These are phyloP conservation scores for Dactylonectria macrodidyma DNA, from an alignment of 2,329 filamentous ascomycete species.

Conservation along the genomic window DNA sequence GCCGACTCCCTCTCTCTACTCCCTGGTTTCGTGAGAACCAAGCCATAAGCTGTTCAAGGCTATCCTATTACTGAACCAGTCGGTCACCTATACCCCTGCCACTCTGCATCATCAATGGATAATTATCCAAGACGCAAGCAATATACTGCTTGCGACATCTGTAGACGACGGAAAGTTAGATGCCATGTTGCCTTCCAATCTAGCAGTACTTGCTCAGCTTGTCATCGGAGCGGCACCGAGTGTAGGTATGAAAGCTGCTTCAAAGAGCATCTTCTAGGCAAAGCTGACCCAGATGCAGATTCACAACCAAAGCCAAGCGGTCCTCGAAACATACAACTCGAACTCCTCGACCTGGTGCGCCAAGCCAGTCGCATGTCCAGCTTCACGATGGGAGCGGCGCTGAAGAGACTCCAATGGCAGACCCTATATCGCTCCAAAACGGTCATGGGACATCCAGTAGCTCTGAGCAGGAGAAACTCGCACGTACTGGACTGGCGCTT, in stretches of 20 bases:
- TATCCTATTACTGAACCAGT: too few species aligned
- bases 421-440: neutral
- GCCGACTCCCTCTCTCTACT: too few species aligned
- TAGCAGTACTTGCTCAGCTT: neutral
- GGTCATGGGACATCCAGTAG: neutral
- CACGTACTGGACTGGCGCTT: conserved; percentile 36
- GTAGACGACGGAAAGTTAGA: conserved; percentile 10
- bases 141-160: conserved; percentile 15
- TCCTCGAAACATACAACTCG: neutral
- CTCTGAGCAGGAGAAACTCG: conserved; percentile 41
- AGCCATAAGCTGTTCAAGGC: too few species aligned
- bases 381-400: neutral
- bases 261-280: neutral
- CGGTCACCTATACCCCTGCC: too few species aligned
- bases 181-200: conserved; percentile 15
- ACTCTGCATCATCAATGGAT: neutral
- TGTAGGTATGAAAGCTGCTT: neutral
- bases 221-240: conserved; percentile 13
- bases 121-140: conserved; percentile 20
- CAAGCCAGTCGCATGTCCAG: neutral
- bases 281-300: conserved; percentile 1
- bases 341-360: neutral
- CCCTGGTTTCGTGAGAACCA: too few species aligned
- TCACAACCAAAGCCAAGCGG: conserved; percentile 15
- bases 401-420: too few species aligned